A percentile compares a stretch with the other conserved stretches of the same genome.
phyloP scores from a whole-genome alignment of 495 filamentous ascomycete species.

The Penicillium bovifimosum region DNA sequence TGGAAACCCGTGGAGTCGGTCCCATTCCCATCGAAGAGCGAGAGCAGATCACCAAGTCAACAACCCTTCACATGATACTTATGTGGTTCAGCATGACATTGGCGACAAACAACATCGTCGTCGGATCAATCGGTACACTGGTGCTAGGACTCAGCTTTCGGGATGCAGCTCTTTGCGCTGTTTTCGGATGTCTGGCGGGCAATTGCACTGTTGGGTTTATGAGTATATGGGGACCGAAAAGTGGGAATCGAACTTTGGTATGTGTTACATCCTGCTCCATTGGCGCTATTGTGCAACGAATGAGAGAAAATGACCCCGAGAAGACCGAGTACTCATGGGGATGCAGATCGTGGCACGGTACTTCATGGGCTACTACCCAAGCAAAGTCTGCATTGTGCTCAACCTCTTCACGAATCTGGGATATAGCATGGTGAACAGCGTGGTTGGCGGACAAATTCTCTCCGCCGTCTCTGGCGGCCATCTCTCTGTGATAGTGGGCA shows the following conservation, averaged over 20 bases:
- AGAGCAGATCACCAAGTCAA: slow-evolving; percentile 26
- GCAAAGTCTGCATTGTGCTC: slow-evolving; percentile 59
- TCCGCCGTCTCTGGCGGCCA: slow-evolving; percentile 52
- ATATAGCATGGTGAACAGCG: slow-evolving; percentile 59
- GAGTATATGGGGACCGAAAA: slow-evolving; percentile 65
- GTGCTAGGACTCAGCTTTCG: slow-evolving; percentile 59
- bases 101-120: slow-evolving; percentile 64
- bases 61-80: slow-evolving; percentile 55
- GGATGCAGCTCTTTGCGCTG: slow-evolving; percentile 59
- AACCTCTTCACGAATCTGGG: slow-evolving; percentile 68
- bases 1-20: slow-evolving; percentile 65
- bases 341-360: slow-evolving; percentile 60
- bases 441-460: slow-evolving; percentile 50
- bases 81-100: slow-evolving; percentile 74
- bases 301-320: no score
- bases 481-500: slow-evolving; percentile 62
- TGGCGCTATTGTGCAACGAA: neutral
- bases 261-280: neutral
- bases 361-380: slow-evolving; percentile 74
- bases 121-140: slow-evolving; percentile 63
- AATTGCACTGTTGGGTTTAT: slow-evolving; percentile 60
- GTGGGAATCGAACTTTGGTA: slow-evolving; percentile 69
- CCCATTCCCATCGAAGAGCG: slow-evolving; percentile 56
- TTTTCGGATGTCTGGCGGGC: slow-evolving; percentile 59
- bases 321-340: slow-evolving; percentile 3